phyloP scores from a whole-genome alignment of 805 yeast genomes.

The Metschnikowia dekortorum region DNA sequence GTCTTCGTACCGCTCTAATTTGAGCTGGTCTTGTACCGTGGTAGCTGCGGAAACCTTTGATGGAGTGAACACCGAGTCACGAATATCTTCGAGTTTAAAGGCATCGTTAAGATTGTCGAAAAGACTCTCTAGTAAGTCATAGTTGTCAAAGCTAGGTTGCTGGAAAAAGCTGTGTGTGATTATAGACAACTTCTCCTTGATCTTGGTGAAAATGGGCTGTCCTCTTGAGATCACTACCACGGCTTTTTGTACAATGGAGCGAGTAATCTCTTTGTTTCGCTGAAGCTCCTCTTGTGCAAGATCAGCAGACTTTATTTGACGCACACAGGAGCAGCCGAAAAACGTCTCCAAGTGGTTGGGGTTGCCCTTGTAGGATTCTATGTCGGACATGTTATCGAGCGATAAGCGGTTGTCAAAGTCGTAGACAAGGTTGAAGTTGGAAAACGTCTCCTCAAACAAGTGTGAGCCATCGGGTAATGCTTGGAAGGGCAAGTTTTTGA shows the following conservation, averaged over 20 bases:
- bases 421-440: conserved; percentile 79
- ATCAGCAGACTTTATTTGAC: conserved; percentile 68
- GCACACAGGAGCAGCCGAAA: conserved; percentile 93
- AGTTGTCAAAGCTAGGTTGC: conserved; percentile 74
- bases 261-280: conserved; percentile 60
- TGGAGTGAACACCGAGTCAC: conserved; percentile 9
- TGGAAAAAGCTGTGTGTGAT: conserved; percentile 82
- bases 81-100: conserved; percentile 21
- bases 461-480: conserved; percentile 97
- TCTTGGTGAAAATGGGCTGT: conserved; percentile 82
- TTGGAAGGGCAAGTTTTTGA: conserved; percentile 91
- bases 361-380: conserved; percentile 32
- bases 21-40: conserved; percentile 11
- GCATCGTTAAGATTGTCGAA: conserved; percentile 56
- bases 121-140: conserved; percentile 59
- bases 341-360: conserved; percentile 53
- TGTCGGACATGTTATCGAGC: conserved; percentile 41
- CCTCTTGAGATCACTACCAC: conserved; percentile 74
- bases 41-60: conserved; percentile 1
- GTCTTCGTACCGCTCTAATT: conserved; percentile 19
- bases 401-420: conserved; percentile 49
- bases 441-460: conserved; percentile 86
- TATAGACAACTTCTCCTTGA: conserved; percentile 85
- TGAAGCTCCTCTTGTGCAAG: conserved; percentile 42
- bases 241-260: conserved; percentile 89